These are phyloP conservation scores for Orbilia quercus DNA, from an alignment of 2,329 filamentous ascomycete genomes.

Conservation along the genomic window DNA sequence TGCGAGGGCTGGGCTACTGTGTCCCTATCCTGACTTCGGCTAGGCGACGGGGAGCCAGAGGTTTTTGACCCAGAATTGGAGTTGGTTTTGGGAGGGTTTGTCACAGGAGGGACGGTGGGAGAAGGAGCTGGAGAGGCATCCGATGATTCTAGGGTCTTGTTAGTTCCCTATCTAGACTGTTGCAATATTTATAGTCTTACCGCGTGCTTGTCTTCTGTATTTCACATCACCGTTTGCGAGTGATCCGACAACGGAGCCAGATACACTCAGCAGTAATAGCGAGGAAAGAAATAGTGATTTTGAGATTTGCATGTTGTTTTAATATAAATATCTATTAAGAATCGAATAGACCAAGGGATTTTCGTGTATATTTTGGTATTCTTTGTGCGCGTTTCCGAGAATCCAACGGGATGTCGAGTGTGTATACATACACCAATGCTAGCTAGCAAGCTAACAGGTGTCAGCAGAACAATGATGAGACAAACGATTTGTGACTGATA, in stretches of 20 bases:
- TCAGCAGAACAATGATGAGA: too few species aligned
- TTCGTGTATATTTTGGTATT: too few species aligned
- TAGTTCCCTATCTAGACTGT: slow-evolving; percentile 1
- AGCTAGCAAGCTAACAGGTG: too few species aligned
- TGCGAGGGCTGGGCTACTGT: slow-evolving; percentile 12
- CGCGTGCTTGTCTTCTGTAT: slow-evolving; percentile 31
- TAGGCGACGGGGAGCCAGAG: slow-evolving; percentile 7
- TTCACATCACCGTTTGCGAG: slow-evolving; percentile 3
- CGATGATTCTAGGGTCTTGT: slow-evolving; percentile 10
- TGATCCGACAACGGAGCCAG: slow-evolving; percentile 12
- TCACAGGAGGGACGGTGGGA: slow-evolving; percentile 21
- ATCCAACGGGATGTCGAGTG: too few species aligned
- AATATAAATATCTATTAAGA: neutral
- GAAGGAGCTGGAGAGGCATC: slow-evolving; percentile 22
- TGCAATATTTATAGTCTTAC: slow-evolving; percentile 11
- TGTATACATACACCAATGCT: too few species aligned
- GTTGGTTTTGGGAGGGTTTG: slow-evolving; percentile 26
- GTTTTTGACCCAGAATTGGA: slow-evolving; percentile 7
- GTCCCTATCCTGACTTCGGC: slow-evolving; percentile 15
- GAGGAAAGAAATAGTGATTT: slow-evolving; percentile 35
- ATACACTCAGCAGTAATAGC: slow-evolving; percentile 25
- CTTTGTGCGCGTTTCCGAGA: too few species aligned
- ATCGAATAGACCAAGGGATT: too few species aligned
- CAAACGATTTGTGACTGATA: too few species aligned
- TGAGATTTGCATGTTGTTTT: slow-evolving; percentile 27